Conservation (phyloP, 306 rosid species). For the Cicer chorassanicum region DNA sequence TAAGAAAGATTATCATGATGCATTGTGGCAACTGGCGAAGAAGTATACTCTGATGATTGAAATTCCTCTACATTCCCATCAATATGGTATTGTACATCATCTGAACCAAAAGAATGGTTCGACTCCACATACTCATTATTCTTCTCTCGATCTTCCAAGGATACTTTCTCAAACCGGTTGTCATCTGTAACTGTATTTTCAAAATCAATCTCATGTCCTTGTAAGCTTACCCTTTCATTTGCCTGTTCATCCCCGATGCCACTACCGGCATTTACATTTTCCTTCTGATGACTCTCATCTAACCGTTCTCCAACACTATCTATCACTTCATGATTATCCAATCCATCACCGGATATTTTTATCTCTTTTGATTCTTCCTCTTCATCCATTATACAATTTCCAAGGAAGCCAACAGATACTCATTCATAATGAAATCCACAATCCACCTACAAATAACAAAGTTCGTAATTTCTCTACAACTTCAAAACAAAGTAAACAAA, state of each 20-base stretch:
- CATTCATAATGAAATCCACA: constrained; percentile 44
- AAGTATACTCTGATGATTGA: constrained; percentile 52
- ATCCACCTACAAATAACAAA: constrained; percentile 54
- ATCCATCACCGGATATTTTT: constrained; percentile 50
- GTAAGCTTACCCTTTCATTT: constrained; percentile 36
- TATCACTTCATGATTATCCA: constrained; percentile 41
- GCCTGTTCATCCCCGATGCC: constrained; percentile 44
- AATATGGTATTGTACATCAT: constrained; percentile 53
- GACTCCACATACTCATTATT: constrained; percentile 49
- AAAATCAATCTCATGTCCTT: constrained; percentile 49
- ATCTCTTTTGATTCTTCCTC: constrained; percentile 66
- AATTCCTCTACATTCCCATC: constrained; percentile 57
- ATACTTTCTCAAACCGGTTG: constrained; percentile 70
- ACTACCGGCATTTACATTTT: constrained; percentile 37
- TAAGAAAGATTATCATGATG: constrained; percentile 52
- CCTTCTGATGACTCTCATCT: constrained; percentile 45
- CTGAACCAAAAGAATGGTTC: constrained; percentile 54
- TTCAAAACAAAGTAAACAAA: not conserved
- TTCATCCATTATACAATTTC: constrained; percentile 65
- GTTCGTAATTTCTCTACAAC: constrained; percentile 8
- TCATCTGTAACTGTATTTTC: constrained; percentile 48
- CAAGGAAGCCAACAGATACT: constrained; percentile 40
- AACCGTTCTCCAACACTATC: constrained; percentile 47
- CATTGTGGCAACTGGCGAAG: constrained; percentile 56
- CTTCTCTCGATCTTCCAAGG: constrained; percentile 72